A percentile compares a stretch with the other conserved stretches of the same genome.
phyloP scores from a whole-genome alignment of 129 eudicot genomes.

The Pittosporum tobira region DNA sequence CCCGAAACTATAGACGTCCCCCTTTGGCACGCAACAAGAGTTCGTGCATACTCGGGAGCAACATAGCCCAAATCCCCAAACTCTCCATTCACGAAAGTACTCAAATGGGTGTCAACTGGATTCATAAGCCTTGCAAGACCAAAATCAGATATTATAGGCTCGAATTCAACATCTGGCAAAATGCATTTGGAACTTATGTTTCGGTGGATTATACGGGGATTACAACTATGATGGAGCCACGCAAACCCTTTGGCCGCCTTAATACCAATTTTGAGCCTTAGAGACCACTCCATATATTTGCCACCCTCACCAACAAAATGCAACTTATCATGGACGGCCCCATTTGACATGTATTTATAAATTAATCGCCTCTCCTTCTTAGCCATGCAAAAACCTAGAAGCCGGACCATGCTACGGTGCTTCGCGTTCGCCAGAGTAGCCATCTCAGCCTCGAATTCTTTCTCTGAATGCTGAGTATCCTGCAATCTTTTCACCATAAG shows the following conservation, averaged over 20 bases:
- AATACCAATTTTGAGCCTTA: constrained; percentile 67
- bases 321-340: constrained; percentile 50
- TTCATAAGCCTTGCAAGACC: constrained; percentile 92
- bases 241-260: constrained; percentile 88
- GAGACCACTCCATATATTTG: constrained; percentile 57
- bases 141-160: constrained; percentile 77
- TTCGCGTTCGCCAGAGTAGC: constrained; percentile 61
- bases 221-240: constrained; percentile 89
- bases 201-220: constrained; percentile 77
- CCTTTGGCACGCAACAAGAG: constrained; percentile 85
- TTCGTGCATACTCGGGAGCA: constrained; percentile 79
- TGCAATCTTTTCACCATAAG: constrained; percentile 78
- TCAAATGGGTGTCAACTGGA: constrained; percentile 79
- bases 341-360: constrained; percentile 68
- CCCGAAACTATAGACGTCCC: constrained; percentile 87
- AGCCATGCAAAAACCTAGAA: constrained; percentile 66
- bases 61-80: constrained; percentile 91
- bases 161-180: constrained; percentile 48
- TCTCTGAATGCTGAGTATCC: constrained; percentile 70
- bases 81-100: constrained; percentile 88
- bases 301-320: constrained; percentile 30
- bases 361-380: constrained; percentile 65
- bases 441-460: constrained; percentile 75
- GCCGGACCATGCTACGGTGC: constrained; percentile 73
- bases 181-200: constrained; percentile 86